These are phyloP conservation scores for Haplosporangium sp. DNA, from an alignment of 371 early-diverging fungal genomes.

Conservation along the genomic window DNA sequence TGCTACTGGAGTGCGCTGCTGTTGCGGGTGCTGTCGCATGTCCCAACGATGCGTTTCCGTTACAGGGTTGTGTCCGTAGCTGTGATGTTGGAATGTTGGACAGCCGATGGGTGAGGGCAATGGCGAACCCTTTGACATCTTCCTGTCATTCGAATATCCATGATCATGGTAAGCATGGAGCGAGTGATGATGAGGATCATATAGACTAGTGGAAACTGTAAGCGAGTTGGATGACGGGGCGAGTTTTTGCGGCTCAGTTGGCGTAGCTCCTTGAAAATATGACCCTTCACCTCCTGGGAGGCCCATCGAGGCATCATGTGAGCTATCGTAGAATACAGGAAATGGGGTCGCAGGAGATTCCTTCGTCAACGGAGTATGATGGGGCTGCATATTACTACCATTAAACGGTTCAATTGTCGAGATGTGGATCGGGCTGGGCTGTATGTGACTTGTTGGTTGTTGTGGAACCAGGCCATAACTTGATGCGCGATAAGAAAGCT, in stretches of 20 bases:
- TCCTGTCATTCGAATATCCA: conserved; percentile 12
- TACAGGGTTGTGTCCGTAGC: conserved; percentile 18
- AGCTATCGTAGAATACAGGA: conserved; percentile 15
- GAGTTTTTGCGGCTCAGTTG: background rate
- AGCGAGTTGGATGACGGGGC: conserved; percentile 1
- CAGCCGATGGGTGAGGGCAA: conserved; percentile 37
- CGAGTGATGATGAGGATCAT: conserved; percentile 22
- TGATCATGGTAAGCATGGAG: conserved; percentile 18
- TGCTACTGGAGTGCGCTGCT: conserved; percentile 5
- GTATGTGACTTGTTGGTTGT: conserved; percentile 1
- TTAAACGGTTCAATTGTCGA: background rate
- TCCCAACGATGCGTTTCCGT: conserved; percentile 45
- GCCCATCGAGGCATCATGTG: conserved; percentile 12
- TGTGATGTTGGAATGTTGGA: conserved; percentile 37
- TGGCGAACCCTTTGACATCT: conserved; percentile 27
- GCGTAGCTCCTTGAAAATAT: conserved; percentile 14
- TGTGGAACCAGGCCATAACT: too few relatives aligned
- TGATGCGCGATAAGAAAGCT: conserved; percentile 9
- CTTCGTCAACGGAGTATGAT: conserved; percentile 2
- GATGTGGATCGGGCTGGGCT: conserved; percentile 20
- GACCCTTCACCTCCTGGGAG: conserved; percentile 7
- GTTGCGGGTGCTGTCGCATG: conserved; percentile 46
- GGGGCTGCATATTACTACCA: background rate
- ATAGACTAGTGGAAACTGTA: conserved; percentile 3
- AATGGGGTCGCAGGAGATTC: conserved; percentile 46